Percentiles rank a stretch among this genome's conserved stretches.
These are phyloP conservation scores for Nadsonia starkeyi-henricii DNA, from an alignment of 1,139 yeast genomes.

Conservation along the genomic window DNA sequence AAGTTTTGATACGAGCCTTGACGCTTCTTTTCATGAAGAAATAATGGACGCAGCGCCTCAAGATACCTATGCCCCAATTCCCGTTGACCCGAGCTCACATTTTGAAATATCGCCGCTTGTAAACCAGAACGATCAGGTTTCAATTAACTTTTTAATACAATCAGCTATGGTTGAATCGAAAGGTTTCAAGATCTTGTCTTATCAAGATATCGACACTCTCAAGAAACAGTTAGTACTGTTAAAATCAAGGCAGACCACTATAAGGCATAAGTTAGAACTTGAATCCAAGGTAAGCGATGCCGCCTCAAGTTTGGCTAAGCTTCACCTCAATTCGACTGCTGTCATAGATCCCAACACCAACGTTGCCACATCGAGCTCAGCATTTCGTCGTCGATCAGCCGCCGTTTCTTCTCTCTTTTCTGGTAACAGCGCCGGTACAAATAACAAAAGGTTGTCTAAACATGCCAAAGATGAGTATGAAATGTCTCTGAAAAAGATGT, in stretches of 20 bases:
- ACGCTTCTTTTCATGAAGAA: neutral
- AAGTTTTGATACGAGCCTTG: neutral
- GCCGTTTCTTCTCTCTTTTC: constrained; percentile 12
- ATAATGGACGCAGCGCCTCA: neutral
- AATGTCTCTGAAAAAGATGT: constrained; percentile 16
- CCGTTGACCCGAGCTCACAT: constrained; percentile 5
- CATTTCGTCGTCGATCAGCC: constrained; percentile 5
- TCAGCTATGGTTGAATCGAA: constrained; percentile 21
- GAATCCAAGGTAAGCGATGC: constrained; percentile 25
- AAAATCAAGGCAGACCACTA: constrained; percentile 16
- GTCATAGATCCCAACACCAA: neutral
- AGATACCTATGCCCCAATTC: constrained; percentile 3
- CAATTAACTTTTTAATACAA: constrained; percentile 19
- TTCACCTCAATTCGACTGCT: constrained; percentile 12
- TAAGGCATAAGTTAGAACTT: constrained; percentile 18
- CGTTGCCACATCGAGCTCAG: neutral
- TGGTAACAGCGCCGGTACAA: constrained; percentile 6
- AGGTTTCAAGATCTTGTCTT: constrained; percentile 19
- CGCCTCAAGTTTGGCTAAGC: constrained; percentile 19
- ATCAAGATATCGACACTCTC: constrained; percentile 20
- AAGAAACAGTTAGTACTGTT: constrained; percentile 16
- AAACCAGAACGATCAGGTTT: constrained; percentile 15
- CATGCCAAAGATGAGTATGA: constrained; percentile 23
- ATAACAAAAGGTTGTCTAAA: constrained; percentile 9
- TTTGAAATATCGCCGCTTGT: constrained; percentile 16